These are phyloP conservation scores for Ambrosia trifida DNA, from an alignment of 129 eudicot species.

Conservation along the genomic window DNA sequence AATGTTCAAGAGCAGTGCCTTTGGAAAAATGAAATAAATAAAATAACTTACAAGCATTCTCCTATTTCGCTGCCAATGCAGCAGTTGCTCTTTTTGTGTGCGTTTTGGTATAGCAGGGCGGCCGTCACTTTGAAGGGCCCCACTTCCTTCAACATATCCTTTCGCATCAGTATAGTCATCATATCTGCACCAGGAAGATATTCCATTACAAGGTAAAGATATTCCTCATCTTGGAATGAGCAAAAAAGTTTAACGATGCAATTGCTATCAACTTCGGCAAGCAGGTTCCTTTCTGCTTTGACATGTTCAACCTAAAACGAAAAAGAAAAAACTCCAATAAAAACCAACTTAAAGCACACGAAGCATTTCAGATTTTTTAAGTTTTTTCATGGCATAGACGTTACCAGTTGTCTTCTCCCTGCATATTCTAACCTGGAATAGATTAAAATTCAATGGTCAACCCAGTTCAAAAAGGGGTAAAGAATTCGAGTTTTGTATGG, in stretches of 20 bases:
- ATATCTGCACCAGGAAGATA: conserved; percentile 98
- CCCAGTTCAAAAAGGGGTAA: conserved; percentile 17
- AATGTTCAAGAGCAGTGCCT: not conserved
- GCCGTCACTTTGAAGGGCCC: conserved; percentile 95
- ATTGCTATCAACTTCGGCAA: conserved; percentile 96
- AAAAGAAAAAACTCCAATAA: not conserved
- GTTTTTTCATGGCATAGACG: conserved; percentile 98
- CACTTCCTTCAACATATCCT: conserved; percentile 91
- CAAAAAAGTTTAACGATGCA: conserved; percentile 96
- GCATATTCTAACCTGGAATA: conserved; percentile 79
- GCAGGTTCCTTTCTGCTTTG: conserved; percentile 92
- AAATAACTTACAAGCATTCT: conserved; percentile 87
- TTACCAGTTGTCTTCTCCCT: conserved; percentile 88
- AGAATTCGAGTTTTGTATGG: conserved; percentile 13
- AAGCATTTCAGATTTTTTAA: conserved; percentile 96
- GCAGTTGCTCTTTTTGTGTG: conserved; percentile 94
- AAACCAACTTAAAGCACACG: conserved; percentile 34
- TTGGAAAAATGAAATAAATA: conserved; percentile 4
- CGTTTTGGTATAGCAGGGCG: conserved; percentile 87
- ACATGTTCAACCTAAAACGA: conserved; percentile 99
- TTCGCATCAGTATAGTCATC: conserved; percentile 95
- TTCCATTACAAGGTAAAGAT: conserved; percentile 90
- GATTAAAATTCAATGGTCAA: conserved; percentile 2
- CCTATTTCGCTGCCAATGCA: conserved; percentile 97
- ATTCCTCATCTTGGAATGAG: conserved; percentile 95